Conservation (phyloP, 1,139 yeast genomes). For the Yamadazyma kanchanaburiensis region DNA sequence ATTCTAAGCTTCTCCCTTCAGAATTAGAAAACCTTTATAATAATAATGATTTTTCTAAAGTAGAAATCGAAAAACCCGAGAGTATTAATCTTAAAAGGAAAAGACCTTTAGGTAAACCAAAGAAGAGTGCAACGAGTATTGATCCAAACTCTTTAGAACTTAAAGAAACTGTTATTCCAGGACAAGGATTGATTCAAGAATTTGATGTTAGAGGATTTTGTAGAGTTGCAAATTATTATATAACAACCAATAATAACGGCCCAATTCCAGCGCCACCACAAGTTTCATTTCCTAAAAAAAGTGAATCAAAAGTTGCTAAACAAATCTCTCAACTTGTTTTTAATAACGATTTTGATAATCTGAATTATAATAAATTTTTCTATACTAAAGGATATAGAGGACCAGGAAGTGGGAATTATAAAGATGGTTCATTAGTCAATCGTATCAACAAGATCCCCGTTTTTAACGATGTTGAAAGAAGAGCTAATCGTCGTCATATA, state of each 20-base stretch:
- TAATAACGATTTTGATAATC: conserved; percentile 34
- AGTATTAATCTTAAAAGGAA: conserved; percentile 11
- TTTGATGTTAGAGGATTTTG: conserved; percentile 40
- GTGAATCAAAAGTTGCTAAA: conserved; percentile 24
- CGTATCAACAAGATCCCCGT: conserved; percentile 29
- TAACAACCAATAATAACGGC: conserved; percentile 22
- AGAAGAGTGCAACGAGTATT: conserved; percentile 28
- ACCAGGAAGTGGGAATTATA: conserved; percentile 47
- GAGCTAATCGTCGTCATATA: conserved; percentile 10
- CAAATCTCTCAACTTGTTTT: conserved; percentile 35
- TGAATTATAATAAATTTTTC: conserved; percentile 35
- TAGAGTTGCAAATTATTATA: conserved; percentile 43
- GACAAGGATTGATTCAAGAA: conserved; percentile 46
- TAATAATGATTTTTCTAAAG: conserved; percentile 26
- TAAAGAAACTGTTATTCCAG: conserved; percentile 40
- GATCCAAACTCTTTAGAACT: conserved; percentile 43
- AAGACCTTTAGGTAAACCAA: conserved; percentile 27
- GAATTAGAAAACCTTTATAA: conserved; percentile 31
- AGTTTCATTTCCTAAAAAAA: conserved; percentile 10
- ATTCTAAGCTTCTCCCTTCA: conserved; percentile 25
- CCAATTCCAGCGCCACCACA: too few relatives aligned
- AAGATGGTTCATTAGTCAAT: conserved; percentile 43
- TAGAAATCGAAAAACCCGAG: conserved; percentile 17
- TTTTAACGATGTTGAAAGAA: conserved; percentile 14
- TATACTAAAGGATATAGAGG: conserved; percentile 43